Base-by-base conservation (phyloP, 345 rosid genomes). In the Dipteronia dyeriana region DNA sequence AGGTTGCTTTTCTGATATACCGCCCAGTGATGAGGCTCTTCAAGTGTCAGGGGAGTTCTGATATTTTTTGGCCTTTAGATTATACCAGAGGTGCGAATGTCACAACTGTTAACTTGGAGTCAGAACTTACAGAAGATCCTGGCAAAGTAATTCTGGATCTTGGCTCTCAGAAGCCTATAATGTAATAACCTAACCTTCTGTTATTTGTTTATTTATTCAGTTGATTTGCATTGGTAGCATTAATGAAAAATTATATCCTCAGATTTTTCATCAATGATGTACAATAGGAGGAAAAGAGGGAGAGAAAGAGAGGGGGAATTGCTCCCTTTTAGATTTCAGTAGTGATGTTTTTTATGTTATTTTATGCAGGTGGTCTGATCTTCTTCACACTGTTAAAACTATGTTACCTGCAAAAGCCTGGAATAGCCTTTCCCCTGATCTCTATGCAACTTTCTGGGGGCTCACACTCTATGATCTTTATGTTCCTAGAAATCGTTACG, bases 381-480 rank as follows among this genome's bases (percentile, higher is more conserved):
- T 97, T 87, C 98, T 92, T 75, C 91, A 82, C 77, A 88, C 92
- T 79, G 96, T 94, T 71, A 97, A 85, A 85, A 87, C 94, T 60
- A 91, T 92, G 97, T 83, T 97, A 74, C 99, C 99, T 63, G 79
- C 93, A 65, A 97, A 86, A 87, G 98, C 99, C 73, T 97, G 99
- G 99, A 97, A 97, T 83, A 97, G 99, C 84, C 93, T 97, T 51
- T 97, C 99, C 64, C 98, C 99, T 39, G 97, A 97, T 87, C 97
- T 97, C 72, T 94, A 92, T 79, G 93, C 93, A 23, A 94, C 96
- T 3, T 97, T 97, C 82, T 97, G 98, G 99, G 99, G 99, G 59
- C 99, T 97, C 79, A 87, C 94, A 0, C 90, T 97, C 16, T 97
- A 97, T 90, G 99, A 97, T 87, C 95, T 97, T 54, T 89, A 94